Evolutionary conservation across 1,139 yeast genomes (phyloP), one percentile per base, ranked within the genome.

Genomic region (Yamadazyma epiphylla): DNA sequence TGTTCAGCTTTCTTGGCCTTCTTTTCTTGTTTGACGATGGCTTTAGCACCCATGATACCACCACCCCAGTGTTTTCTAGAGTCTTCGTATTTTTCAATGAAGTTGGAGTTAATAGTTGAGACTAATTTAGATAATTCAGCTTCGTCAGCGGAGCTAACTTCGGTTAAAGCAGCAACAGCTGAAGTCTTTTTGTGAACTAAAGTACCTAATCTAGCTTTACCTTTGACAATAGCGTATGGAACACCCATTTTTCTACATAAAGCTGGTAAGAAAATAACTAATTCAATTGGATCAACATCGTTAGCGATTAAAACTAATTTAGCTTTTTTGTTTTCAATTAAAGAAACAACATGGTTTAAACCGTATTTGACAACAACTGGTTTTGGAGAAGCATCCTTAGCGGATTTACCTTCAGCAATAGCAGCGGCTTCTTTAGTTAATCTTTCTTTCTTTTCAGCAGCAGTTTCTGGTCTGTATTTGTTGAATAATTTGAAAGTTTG

Each of bases 51-150:
- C 77, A 91, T 75, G 68, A 85, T 63, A 80, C 97, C 97, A 78
- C 98, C 97, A 80, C 97, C 97, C 97, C 97, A 89, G 82, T 87
- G 95, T 74, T 86, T 87, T 79, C 94, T 89, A 66, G 76, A 64
- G 53, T 89, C 96, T 60, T 89, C 96, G 81, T 81, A 86, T 73
- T 87, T 86, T 60, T 85, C 94, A 55, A 71, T 65, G 71, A 80
- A 89, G 91, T 87, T 88, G 50, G 94, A 81, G 70, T 86, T 80
- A 65, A 91, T 78, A 60, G 97, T 83, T 42, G 96, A 82, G 54
- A 89, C 77, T 58, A 89, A 79, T 68, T 87, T 84, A 51, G 96
- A 86, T 55, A 89, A 80, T 60, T 87, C 89, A 60, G 95, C 79
- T 74, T 87, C 94, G 69, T 91, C 97, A 66, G 86, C 96, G 48